Evolutionary conservation across 129 eudicot species (phyloP).

Genomic region (Lactuca saligna): DNA sequence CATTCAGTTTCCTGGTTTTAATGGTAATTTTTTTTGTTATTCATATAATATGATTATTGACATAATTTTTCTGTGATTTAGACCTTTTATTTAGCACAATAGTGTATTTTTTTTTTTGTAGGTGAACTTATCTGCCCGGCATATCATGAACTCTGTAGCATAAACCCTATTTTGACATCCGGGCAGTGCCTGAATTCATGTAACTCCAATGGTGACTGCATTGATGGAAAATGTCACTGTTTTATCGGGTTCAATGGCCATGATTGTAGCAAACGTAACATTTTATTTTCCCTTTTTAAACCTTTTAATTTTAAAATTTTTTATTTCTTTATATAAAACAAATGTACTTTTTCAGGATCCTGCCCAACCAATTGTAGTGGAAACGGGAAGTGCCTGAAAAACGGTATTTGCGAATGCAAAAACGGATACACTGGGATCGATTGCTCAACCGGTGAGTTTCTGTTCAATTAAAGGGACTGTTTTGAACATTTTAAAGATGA

Average conservation of each 20-base stretch:
- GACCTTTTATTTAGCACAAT: too few species aligned
- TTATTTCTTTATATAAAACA: neutral
- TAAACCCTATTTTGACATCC: slow-evolving; percentile 39
- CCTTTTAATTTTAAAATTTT: neutral
- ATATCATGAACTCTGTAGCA: slow-evolving; percentile 85
- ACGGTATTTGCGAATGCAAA: slow-evolving; percentile 72
- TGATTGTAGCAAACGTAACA: slow-evolving; percentile 82
- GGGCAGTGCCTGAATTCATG: slow-evolving; percentile 87
- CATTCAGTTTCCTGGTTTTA: slow-evolving; percentile 81
- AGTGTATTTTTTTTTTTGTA: slow-evolving; percentile 20
- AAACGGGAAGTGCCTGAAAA: slow-evolving; percentile 65
- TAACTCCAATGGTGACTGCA: slow-evolving; percentile 83
- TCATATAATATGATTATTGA: too few species aligned
- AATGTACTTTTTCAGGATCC: slow-evolving; percentile 45
- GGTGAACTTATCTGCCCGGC: slow-evolving; percentile 96
- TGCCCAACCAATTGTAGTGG: slow-evolving; percentile 87
- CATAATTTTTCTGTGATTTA: too few species aligned
- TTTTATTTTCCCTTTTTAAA: neutral
- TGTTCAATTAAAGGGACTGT: too few species aligned
- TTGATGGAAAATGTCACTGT: slow-evolving; percentile 83
- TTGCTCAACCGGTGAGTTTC: slow-evolving; percentile 80
- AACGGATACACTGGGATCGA: slow-evolving; percentile 83
- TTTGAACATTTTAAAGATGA: neutral
- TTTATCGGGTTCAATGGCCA: slow-evolving; percentile 83
- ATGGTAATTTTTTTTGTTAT: slow-evolving; percentile 49